Conservation (phyloP, 495 filamentous ascomycete species). For the Lasiosphaeris hirsuta region DNA sequence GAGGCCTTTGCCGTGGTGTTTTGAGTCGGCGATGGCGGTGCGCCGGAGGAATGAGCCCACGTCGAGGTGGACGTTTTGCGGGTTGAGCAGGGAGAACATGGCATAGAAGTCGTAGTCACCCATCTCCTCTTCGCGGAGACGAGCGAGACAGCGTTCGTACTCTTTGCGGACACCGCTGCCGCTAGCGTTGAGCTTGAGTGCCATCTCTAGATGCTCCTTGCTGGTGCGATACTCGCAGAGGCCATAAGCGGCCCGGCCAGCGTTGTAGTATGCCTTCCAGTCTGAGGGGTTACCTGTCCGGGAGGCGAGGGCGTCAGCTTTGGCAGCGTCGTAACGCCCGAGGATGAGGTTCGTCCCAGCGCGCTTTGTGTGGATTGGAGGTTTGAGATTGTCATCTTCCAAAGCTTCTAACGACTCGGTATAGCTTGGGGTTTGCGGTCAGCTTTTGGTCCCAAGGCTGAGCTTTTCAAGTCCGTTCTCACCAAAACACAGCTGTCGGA, state of each 20-base stretch:
- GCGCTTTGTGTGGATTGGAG: slow-evolving; percentile 41
- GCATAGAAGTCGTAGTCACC: slow-evolving; percentile 46
- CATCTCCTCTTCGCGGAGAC: slow-evolving; percentile 35
- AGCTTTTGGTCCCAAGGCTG: background rate
- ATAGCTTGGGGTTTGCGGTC: slow-evolving; percentile 24
- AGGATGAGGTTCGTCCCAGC: slow-evolving; percentile 43
- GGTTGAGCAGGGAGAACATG: slow-evolving; percentile 34
- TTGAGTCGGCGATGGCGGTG: slow-evolving; percentile 16
- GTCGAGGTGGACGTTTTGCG: slow-evolving; percentile 38
- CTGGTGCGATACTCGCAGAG: slow-evolving; percentile 37
- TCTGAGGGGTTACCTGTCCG: slow-evolving; percentile 23
- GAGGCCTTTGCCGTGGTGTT: slow-evolving; percentile 42
- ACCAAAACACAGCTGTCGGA: slow-evolving; percentile 36
- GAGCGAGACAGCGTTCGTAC: slow-evolving; percentile 30
- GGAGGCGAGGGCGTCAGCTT: slow-evolving; percentile 39
- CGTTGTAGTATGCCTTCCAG: slow-evolving; percentile 50
- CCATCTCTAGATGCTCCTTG: slow-evolving; percentile 29
- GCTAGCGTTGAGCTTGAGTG: slow-evolving; percentile 31
- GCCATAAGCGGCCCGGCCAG: slow-evolving; percentile 47
- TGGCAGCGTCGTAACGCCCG: slow-evolving; percentile 46
- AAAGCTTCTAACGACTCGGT: slow-evolving; percentile 28
- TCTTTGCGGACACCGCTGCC: slow-evolving; percentile 30
- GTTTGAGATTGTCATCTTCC: slow-evolving; percentile 13
- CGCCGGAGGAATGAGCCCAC: slow-evolving; percentile 40
- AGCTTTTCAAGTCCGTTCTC: background rate